These are phyloP conservation scores for Pyrenochaeta sp. DNA, from an alignment of 2,329 filamentous ascomycete genomes.

Conservation along the genomic window DNA sequence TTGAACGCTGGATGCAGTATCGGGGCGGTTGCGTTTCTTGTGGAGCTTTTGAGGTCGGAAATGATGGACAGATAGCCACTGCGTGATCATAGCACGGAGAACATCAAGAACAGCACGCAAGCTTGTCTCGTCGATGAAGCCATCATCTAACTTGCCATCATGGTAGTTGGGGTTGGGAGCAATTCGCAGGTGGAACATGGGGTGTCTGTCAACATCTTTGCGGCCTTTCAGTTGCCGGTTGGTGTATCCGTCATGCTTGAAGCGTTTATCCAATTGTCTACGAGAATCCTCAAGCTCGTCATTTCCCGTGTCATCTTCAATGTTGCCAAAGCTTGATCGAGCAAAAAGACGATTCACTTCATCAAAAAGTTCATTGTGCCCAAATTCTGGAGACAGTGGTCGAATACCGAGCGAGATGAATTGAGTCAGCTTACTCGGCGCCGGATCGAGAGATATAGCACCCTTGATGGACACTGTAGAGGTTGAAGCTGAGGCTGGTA, in stretches of 20 bases:
- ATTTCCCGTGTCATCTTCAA: conserved; percentile 55
- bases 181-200: conserved; percentile 86
- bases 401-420: conserved; percentile 81
- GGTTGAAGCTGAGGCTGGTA: conserved; percentile 72
- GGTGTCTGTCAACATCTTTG: conserved; percentile 81
- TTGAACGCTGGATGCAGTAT: conserved; percentile 3
- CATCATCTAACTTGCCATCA: conserved; percentile 22
- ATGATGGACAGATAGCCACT: conserved; percentile 78
- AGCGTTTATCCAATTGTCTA: conserved; percentile 49
- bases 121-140: conserved; percentile 32
- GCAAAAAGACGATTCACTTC: conserved; percentile 80
- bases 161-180: conserved; percentile 42
- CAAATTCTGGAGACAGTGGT: conserved; percentile 65
- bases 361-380: conserved; percentile 73
- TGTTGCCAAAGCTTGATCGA: conserved; percentile 76
- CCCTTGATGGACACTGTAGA: conserved; percentile 70
- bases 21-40: conserved; percentile 8
- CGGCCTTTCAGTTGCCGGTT: conserved; percentile 61
- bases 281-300: conserved; percentile 48
- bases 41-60: conserved; percentile 63
- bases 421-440: conserved; percentile 75
- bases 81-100: conserved; percentile 70
- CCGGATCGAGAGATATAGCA: conserved; percentile 73
- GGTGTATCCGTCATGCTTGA: conserved; percentile 59
- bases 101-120: conserved; percentile 69